Conservation (phyloP, 2,329 filamentous ascomycete genomes). For the Chaetothyriales sp. region DNA sequence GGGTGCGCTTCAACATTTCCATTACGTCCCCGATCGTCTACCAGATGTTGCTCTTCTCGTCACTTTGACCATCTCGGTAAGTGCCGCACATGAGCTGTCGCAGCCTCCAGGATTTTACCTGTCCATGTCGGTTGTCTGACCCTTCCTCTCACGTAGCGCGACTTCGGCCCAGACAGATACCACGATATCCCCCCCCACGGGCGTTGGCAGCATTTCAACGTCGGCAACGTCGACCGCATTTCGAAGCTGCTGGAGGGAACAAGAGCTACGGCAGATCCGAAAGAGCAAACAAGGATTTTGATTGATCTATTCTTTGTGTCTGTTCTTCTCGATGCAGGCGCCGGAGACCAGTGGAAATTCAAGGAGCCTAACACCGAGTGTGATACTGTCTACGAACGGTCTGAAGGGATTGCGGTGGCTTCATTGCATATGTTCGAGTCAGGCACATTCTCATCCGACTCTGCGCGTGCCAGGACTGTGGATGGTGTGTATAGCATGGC, state of each 20-base stretch:
- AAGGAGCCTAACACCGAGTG: conserved; percentile 27
- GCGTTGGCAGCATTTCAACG: conserved; percentile 49
- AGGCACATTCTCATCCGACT: conserved; percentile 31
- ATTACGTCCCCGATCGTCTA: too few species aligned
- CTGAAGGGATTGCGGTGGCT: conserved; percentile 41
- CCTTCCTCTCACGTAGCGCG: conserved; percentile 27
- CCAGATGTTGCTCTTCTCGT: too few species aligned
- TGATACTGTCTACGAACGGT: conserved; percentile 29
- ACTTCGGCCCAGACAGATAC: conserved; percentile 37
- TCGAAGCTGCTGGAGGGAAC: conserved; percentile 30
- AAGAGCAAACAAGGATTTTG: conserved; percentile 38
- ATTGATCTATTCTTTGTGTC: conserved; percentile 49
- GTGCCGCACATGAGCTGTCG: too few species aligned
- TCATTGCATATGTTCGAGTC: conserved; percentile 38
- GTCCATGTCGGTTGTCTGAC: too few species aligned
- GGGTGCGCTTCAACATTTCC: too few species aligned
- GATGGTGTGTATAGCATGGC: too few species aligned
- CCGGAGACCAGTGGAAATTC: conserved; percentile 38
- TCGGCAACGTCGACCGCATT: conserved; percentile 39
- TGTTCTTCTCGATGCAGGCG: conserved; percentile 42
- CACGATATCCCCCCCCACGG: conserved; percentile 41
- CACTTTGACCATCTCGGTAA: too few species aligned
- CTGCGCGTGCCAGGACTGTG: too few species aligned
- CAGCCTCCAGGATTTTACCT: too few species aligned
- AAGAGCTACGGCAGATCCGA: conserved; percentile 30